Evolutionary conservation across 805 yeast genomes (phyloP).

Genomic region (Candida tammaniensis): DNA sequence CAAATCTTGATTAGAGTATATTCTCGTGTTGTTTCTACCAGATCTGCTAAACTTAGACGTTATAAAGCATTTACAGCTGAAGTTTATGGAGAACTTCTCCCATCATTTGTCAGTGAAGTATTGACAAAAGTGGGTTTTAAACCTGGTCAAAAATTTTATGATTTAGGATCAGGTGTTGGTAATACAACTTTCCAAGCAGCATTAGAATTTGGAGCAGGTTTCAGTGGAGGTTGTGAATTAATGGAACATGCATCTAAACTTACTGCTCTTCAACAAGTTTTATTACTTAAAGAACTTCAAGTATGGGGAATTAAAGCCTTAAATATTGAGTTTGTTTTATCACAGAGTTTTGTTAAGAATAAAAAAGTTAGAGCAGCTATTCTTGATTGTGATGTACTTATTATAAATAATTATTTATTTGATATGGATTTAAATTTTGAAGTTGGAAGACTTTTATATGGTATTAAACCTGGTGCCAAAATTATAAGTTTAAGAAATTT

Average conservation of each 20-base stretch:
- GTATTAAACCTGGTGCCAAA: conserved; percentile 69
- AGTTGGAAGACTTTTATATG: conserved; percentile 62
- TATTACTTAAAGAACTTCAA: conserved; percentile 54
- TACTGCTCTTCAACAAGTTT: conserved; percentile 57
- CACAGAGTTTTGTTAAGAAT: conserved; percentile 72
- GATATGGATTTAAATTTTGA: conserved; percentile 68
- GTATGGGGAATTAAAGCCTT: conserved; percentile 66
- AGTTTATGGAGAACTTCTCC: conserved; percentile 89
- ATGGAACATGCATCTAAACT: conserved; percentile 78
- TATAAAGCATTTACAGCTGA: conserved; percentile 87
- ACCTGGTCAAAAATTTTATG: conserved; percentile 64
- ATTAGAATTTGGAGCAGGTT: conserved; percentile 71
- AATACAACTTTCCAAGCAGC: conserved; percentile 90
- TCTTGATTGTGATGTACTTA: conserved; percentile 63
- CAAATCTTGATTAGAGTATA: conserved; percentile 73
- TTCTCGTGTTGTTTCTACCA: conserved; percentile 75
- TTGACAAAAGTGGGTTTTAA: conserved; percentile 55
- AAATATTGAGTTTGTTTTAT: conserved; percentile 53
- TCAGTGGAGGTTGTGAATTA: conserved; percentile 85
- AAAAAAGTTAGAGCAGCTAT: conserved; percentile 52
- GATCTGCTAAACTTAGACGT: conserved; percentile 56
- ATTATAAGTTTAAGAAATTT: conserved; percentile 78
- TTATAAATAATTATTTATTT: conserved; percentile 82
- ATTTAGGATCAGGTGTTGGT: conserved; percentile 93
- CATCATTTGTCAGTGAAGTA: conserved; percentile 67